Percentiles rank a stretch among this genome's conserved stretches.
These are phyloP conservation scores for Microcyclospora pomicola DNA, from an alignment of 2,329 filamentous ascomycete genomes.

Conservation along the genomic window DNA sequence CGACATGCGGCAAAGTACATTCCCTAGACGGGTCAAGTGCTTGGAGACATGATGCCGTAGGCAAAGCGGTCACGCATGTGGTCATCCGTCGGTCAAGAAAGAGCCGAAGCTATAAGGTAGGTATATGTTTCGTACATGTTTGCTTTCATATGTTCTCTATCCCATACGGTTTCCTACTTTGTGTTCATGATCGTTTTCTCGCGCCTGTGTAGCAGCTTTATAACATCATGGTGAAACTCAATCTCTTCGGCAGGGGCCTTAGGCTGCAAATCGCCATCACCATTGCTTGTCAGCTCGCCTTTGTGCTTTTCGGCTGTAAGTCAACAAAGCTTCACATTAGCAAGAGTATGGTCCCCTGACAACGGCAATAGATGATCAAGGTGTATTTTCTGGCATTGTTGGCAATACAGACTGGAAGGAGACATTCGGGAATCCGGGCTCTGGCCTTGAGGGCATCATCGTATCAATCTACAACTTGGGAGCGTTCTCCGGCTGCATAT, in stretches of 20 bases:
- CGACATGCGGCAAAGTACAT: too few species aligned
- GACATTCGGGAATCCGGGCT: slow-evolving; percentile 27
- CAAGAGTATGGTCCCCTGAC: background rate
- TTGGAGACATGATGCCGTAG: too few species aligned
- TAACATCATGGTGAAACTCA: slow-evolving; percentile 8
- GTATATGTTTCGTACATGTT: too few species aligned
- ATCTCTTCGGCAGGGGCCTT: slow-evolving; percentile 18
- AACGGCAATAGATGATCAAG: slow-evolving; percentile 11
- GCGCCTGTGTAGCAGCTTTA: too few species aligned
- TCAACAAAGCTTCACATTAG: background rate
- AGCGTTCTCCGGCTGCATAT: slow-evolving; percentile 25
- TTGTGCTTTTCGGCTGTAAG: slow-evolving; percentile 19
- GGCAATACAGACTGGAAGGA: slow-evolving; percentile 27
- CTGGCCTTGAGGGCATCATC: slow-evolving; percentile 29
- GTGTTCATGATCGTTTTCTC: too few species aligned
- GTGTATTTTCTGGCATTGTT: slow-evolving; percentile 26
- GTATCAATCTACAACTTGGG: slow-evolving; percentile 29
- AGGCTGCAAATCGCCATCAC: slow-evolving; percentile 19
- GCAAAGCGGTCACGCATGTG: too few species aligned
- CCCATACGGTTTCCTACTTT: too few species aligned
- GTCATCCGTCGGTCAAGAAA: too few species aligned
- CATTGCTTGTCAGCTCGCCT: slow-evolving; percentile 19
- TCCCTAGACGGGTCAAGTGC: too few species aligned
- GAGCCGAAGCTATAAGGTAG: too few species aligned
- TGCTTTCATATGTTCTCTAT: too few species aligned